phyloP scores from a whole-genome alignment of 2,329 filamentous ascomycete species.

The Alternaria sp. region DNA sequence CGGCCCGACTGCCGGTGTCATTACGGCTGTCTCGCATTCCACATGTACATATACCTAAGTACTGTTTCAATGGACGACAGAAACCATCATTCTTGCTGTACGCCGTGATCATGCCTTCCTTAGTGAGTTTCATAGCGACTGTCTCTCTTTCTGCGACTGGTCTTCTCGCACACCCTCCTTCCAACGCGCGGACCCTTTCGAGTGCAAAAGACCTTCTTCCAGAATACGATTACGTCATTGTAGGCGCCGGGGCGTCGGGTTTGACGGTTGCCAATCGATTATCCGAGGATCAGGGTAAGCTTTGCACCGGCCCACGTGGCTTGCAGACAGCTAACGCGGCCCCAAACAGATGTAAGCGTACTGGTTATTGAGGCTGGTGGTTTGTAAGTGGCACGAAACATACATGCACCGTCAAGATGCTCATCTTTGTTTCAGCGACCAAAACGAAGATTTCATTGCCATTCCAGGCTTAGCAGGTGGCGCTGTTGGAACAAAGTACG shows the following conservation, averaged over 20 bases:
- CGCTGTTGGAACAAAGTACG: conserved; percentile 37
- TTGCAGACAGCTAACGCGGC: neutral
- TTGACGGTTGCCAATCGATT: conserved; percentile 43
- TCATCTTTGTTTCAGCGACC: conserved; percentile 26
- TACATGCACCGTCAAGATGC: neutral
- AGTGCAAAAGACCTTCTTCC: conserved; percentile 25
- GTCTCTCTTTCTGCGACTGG: conserved; percentile 24
- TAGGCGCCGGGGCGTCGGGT: conserved; percentile 39
- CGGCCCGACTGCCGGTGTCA: conserved; percentile 3
- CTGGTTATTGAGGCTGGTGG: conserved; percentile 38
- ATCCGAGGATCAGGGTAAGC: conserved; percentile 32
- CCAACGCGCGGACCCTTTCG: conserved; percentile 23
- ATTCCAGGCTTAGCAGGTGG: conserved; percentile 38
- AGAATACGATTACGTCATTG: conserved; percentile 40
- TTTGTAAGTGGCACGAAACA: conserved; percentile 22
- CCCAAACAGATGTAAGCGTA: conserved; percentile 26
- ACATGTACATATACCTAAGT: conserved; percentile 9
- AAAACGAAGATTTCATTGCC: conserved; percentile 34
- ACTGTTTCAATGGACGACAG: neutral
- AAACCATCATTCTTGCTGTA: neutral
- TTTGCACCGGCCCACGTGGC: too few relatives aligned
- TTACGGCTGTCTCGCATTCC: conserved; percentile 4
- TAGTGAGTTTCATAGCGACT: conserved; percentile 16
- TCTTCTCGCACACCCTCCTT: conserved; percentile 30
- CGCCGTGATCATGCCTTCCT: conserved; percentile 21